phyloP scores from a whole-genome alignment of 2,329 filamentous ascomycete genomes.

The Microcyclospora pomicola region DNA sequence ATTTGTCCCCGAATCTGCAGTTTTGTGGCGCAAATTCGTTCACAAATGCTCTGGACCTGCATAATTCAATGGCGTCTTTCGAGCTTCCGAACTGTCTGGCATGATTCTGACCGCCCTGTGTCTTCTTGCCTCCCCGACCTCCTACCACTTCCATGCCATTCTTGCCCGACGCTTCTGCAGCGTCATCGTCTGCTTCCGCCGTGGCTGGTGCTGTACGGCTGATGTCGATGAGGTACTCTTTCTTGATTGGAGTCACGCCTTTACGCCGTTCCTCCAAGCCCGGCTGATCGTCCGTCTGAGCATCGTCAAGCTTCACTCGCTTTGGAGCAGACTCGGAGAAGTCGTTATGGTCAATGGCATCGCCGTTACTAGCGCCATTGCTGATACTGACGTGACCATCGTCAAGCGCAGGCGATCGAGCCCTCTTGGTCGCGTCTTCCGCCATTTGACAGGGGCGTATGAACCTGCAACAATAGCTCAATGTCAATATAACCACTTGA shows the following conservation, averaged over 20 bases:
- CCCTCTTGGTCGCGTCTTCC: no score
- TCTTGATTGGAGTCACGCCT: constrained; percentile 58
- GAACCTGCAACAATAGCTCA: no score
- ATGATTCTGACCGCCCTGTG: constrained; percentile 66
- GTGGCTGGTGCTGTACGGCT: constrained; percentile 4
- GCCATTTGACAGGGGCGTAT: no score
- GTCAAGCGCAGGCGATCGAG: no score
- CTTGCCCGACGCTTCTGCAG: constrained; percentile 37
- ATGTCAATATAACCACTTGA: no score
- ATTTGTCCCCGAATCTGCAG: constrained; percentile 68
- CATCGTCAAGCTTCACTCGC: constrained; percentile 25
- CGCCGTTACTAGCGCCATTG: no score
- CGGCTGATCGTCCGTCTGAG: constrained; percentile 7
- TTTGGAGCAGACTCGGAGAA: constrained; percentile 24
- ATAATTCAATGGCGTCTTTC: constrained; percentile 63
- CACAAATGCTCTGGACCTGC: constrained; percentile 54
- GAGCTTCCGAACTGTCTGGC: constrained; percentile 69
- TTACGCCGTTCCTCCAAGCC: constrained; percentile 27
- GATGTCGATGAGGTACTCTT: constrained; percentile 43
- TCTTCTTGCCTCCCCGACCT: constrained; percentile 30
- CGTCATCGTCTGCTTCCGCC: constrained; percentile 21
- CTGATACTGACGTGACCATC: no score
- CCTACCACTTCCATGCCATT: constrained; percentile 15
- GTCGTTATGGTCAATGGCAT: constrained; percentile 6
- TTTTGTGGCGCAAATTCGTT: constrained; percentile 67